Evolutionary conservation across 768 basidiomycete species (phyloP), one percentile per base, ranked within the genome.

Genomic region (Leucosporidium scottii): DNA sequence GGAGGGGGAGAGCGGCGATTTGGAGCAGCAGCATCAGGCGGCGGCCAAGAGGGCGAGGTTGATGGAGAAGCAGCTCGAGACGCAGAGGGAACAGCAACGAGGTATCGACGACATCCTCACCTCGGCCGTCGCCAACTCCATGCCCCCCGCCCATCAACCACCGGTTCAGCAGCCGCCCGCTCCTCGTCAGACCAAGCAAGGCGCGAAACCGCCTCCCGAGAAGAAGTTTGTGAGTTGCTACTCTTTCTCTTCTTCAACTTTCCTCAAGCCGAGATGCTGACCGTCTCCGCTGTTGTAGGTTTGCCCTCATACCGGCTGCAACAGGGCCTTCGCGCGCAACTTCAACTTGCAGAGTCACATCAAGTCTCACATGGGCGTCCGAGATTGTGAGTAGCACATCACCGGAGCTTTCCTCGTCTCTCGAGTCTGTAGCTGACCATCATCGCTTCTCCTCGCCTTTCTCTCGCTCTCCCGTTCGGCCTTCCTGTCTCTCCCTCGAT

Each of bases 261-360:
- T n/a, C n/a, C n/a, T n/a, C n/a, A 31, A 57, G 18, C 13, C 21
- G 50, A 51, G 49, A 51, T 3, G 50, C 21, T 51, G 50, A 51
- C 50, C 23, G n/a, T 23, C 21, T 27, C 23, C 50, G 3, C 3
- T 49, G 27, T 21, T 31, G 25, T 54, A 67, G 66, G 34, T 59
- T 9, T 75, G 74, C 65, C 66, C 73, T 25, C 68, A 72, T 57
- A 57, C 60, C 4, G 68, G 65, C 20, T 75, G 74, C 67, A 68
- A 68, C 18, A 60, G 70, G 18, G 65, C 64, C 8, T 75, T 75
- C 49, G 71, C 73, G 17, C 54, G 74, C n/a, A 73, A 75, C 63
- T 75, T 74, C 69, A 75, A 75, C 67, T 67, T 74, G 34, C 62
- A 66, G 44, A 65, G 58, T n/a, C 74, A 75, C 58, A 60, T 68